Conservation (phyloP, 1,139 yeast genomes). For the Kurtzmaniella natalensis region DNA sequence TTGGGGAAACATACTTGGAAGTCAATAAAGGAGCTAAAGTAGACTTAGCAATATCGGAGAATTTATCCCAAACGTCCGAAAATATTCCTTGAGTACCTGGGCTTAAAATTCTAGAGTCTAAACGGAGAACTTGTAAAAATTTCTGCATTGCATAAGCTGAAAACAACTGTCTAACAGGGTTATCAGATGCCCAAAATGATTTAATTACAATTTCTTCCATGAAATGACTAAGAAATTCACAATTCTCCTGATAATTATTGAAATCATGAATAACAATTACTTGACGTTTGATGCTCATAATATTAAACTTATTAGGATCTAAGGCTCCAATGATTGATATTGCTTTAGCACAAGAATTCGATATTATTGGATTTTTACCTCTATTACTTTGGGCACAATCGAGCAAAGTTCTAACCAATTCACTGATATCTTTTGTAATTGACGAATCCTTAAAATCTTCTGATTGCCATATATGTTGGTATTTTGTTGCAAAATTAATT, state of each 20-base stretch:
- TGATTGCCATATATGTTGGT: slow-evolving; percentile 45
- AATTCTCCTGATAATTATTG: slow-evolving; percentile 57
- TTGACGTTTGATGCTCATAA: slow-evolving; percentile 40
- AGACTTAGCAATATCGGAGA: slow-evolving; percentile 65
- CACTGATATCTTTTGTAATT: slow-evolving; percentile 31
- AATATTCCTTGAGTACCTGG: slow-evolving; percentile 16
- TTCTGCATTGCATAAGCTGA: slow-evolving; percentile 91
- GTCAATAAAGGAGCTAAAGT: slow-evolving; percentile 72
- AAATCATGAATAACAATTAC: slow-evolving; percentile 57
- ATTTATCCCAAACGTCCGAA: slow-evolving; percentile 52
- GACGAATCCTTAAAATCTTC: slow-evolving; percentile 26
- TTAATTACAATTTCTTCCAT: slow-evolving; percentile 69
- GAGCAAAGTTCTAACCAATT: slow-evolving; percentile 52
- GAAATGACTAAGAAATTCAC: slow-evolving; percentile 60
- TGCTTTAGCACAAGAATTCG: slow-evolving; percentile 61
- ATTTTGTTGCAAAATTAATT: slow-evolving; percentile 42
- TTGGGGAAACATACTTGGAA: slow-evolving; percentile 64
- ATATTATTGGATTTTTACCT: slow-evolving; percentile 43
- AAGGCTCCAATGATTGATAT: slow-evolving; percentile 76
- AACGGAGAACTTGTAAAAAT: slow-evolving; percentile 60
- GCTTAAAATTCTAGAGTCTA: slow-evolving; percentile 37
- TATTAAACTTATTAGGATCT: slow-evolving; percentile 60
- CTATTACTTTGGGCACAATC: slow-evolving; percentile 59
- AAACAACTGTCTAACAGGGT: slow-evolving; percentile 79
- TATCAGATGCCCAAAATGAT: slow-evolving; percentile 84